These are phyloP conservation scores for Cryphonectria nitschkei DNA, from an alignment of 2,329 filamentous ascomycete species.

Conservation along the genomic window DNA sequence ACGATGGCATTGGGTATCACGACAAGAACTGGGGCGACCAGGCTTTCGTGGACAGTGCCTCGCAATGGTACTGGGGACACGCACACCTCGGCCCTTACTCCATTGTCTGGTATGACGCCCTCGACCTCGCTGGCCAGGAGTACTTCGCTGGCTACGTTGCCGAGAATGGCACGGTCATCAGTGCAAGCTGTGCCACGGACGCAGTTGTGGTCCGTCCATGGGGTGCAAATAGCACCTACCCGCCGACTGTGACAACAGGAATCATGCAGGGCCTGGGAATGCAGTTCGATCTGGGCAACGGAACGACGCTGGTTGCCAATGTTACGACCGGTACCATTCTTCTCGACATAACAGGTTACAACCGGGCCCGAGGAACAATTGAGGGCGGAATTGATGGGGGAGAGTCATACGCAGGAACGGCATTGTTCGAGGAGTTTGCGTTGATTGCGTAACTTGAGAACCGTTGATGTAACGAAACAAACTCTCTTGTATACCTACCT, in stretches of 20 bases:
- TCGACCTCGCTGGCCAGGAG: slow-evolving; percentile 34
- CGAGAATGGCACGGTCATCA: slow-evolving; percentile 32
- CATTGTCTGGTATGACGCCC: slow-evolving; percentile 47
- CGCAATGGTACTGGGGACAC: slow-evolving; percentile 50
- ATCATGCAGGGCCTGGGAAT: slow-evolving; percentile 13
- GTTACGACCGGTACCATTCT: slow-evolving; percentile 10
- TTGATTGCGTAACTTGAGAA: slow-evolving; percentile 1
- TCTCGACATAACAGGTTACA: neutral
- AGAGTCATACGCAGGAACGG: neutral
- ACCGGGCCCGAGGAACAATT: slow-evolving; percentile 7
- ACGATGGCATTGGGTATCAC: slow-evolving; percentile 46
- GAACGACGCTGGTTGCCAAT: slow-evolving; percentile 8
- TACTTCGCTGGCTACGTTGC: slow-evolving; percentile 36
- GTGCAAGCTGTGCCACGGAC: neutral
- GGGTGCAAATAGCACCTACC: slow-evolving; percentile 16
- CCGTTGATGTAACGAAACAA: neutral
- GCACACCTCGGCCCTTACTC: slow-evolving; percentile 46
- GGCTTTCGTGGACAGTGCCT: slow-evolving; percentile 39
- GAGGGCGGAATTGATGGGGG: slow-evolving; percentile 9
- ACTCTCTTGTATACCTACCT: neutral
- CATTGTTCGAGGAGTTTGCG: slow-evolving; percentile 16
- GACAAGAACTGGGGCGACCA: slow-evolving; percentile 51
- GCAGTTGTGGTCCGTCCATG: slow-evolving; percentile 18
- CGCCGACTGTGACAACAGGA: slow-evolving; percentile 4
- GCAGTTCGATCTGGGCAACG: slow-evolving; percentile 12